Evolutionary conservation across 345 rosid genomes (phyloP), one percentile per base, ranked within the genome.

Genomic region (Arabidopsis thaliana): DNA sequence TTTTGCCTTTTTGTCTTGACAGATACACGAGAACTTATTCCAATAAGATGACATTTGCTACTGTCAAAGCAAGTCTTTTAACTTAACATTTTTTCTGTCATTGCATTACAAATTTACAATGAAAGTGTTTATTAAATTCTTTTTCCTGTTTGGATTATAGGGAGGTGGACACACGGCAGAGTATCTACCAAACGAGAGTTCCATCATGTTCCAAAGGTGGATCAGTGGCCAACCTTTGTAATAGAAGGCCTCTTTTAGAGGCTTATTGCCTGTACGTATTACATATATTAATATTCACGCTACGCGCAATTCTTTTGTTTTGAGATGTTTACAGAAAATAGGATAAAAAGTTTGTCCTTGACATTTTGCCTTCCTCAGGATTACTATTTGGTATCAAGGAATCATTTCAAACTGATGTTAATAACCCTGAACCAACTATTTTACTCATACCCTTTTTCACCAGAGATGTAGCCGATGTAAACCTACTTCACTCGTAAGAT

Each of bases 11-110:
- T n/a, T 56, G 23, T 33, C 7, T 9, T 49, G 16, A 13, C 44
- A 58, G 95, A 42, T 87, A 84, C 72, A 84, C 88, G 0, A 84
- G 93, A 75, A 80, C 91, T 4, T 53, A 25, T 53, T 13, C 59
- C 20, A 53, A 53, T 53, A 28, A 53, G 36, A 53, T 53, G 59
- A 82, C 91, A 53, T 90, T 75, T 51, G 91, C 86, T 11, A 90
- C 91, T 8, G 65, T 87, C 0, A 90, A 87, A 85, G 96, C 65
- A 66, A 65, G 77, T 61, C 23, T 28, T 32, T 72, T 16, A 32
- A 22, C 13, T 16, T 41, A 6, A 20, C 3, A 1, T 3, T 3
- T 33, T 50, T 22, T 51, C 7, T 10, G 2, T 25, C 7, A 9
- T 1, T 51, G 22, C 6, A 52, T 58, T 8, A 28, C 4, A 28